These are phyloP conservation scores for Cochlearia excelsa DNA, from an alignment of 345 rosid genomes.

Conservation along the genomic window DNA sequence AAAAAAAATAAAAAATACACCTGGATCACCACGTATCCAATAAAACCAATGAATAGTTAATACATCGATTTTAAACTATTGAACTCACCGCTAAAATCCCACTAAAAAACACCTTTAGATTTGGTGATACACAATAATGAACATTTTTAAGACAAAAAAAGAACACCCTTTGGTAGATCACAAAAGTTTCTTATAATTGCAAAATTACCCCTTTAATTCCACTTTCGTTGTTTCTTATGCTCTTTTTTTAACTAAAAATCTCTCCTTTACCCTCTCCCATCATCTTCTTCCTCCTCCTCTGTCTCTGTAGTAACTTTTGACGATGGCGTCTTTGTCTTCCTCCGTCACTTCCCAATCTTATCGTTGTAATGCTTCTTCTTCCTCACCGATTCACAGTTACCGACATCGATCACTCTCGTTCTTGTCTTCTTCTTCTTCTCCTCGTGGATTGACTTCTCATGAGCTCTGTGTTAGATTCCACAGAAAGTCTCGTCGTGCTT, in stretches of 20 bases:
- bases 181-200: conserved; percentile 46
- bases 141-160: background rate
- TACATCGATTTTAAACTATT: too few relatives aligned
- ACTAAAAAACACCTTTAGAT: too few relatives aligned
- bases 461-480: conserved; percentile 46
- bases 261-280: background rate
- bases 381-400: conserved; percentile 29
- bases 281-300: background rate
- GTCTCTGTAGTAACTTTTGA: background rate
- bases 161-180: conserved; percentile 76
- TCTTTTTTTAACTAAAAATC: conserved; percentile 7
- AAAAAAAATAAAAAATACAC: too few relatives aligned
- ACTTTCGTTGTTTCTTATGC: conserved; percentile 64
- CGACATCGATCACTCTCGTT: conserved; percentile 36
- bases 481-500: conserved; percentile 38
- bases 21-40: too few relatives aligned
- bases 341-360: conserved; percentile 31
- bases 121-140: conserved; percentile 31
- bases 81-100: too few relatives aligned
- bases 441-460: conserved; percentile 16
- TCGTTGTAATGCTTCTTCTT: background rate
- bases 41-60: too few relatives aligned
- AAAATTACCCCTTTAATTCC: conserved; percentile 23
- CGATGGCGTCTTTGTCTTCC: conserved; percentile 57
- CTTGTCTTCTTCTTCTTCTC: conserved; percentile 15